Percentiles rank a stretch among this genome's conserved stretches.
phyloP scores from a whole-genome alignment of 2,329 filamentous ascomycete species.

The Cyphellophora europaea region DNA sequence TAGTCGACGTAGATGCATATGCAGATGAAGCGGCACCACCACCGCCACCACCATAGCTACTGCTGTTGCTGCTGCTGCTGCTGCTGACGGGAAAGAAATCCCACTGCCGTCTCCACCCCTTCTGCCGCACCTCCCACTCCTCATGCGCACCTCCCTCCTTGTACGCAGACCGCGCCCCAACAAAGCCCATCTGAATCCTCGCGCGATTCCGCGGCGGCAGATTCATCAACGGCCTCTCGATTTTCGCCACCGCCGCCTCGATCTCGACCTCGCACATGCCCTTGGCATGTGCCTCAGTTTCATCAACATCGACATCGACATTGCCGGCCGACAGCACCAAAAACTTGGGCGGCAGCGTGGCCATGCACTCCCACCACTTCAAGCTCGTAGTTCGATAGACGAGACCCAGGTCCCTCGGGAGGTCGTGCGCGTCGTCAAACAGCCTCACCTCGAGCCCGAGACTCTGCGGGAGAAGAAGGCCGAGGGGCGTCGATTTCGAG shows the following conservation, averaged over 20 bases:
- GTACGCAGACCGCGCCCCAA: not conserved
- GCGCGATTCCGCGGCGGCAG: not conserved
- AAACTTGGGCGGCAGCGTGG: not conserved
- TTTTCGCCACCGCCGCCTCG: not conserved
- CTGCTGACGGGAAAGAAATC: not conserved
- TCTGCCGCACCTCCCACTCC: not conserved
- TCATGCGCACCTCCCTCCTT: not conserved
- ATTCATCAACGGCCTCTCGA: not conserved
- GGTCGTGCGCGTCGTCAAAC: constrained; percentile 1
- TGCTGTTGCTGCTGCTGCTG: not conserved
- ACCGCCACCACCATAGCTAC: no score
- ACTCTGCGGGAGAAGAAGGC: constrained; percentile 16
- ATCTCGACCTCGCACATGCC: not conserved
- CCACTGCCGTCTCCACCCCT: not conserved
- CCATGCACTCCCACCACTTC: constrained; percentile 1
- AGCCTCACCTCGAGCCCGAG: constrained; percentile 9
- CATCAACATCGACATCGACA: not conserved
- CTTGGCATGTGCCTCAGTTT: not conserved
- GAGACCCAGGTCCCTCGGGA: no score
- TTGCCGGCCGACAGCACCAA: not conserved
- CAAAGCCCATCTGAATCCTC: not conserved
- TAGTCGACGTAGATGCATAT: no score
- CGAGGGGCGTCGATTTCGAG: constrained; percentile 14
- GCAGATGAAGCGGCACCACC: no score
- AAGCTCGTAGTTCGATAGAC: constrained; percentile 3